A percentile compares a stretch with the other conserved stretches of the same genome.
These are phyloP conservation scores for Entoloma clypeatum DNA, from an alignment of 1,284 basidiomycete species.

Conservation along the genomic window DNA sequence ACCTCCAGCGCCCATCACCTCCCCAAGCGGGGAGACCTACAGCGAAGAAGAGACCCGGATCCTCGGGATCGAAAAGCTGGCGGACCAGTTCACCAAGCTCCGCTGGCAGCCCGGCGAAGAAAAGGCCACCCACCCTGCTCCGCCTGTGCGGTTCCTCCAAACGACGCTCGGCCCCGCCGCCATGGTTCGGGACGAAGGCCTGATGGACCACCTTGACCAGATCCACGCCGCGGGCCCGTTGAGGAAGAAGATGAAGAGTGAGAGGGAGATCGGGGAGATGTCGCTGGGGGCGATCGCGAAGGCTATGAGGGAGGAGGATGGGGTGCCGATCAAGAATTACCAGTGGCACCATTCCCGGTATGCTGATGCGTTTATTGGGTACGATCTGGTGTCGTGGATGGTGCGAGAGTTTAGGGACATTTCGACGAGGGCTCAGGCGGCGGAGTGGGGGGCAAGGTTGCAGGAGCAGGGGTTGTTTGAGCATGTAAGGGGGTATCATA, in stretches of 20 bases:
- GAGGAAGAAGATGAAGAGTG: slow-evolving; percentile 73
- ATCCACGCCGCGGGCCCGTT: slow-evolving; percentile 72
- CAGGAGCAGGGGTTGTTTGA: slow-evolving; percentile 80
- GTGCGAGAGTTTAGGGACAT: slow-evolving; percentile 84
- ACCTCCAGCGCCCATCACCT: slow-evolving; percentile 52
- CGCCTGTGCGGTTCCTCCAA: slow-evolving; percentile 67
- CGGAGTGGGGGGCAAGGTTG: slow-evolving; percentile 74
- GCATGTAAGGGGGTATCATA: slow-evolving; percentile 74
- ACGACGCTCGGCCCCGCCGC: slow-evolving; percentile 81
- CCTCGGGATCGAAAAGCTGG: slow-evolving; percentile 87
- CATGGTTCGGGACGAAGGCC: slow-evolving; percentile 72
- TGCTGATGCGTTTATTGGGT: slow-evolving; percentile 80
- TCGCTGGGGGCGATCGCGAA: slow-evolving; percentile 60
- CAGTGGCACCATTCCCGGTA: slow-evolving; percentile 71
- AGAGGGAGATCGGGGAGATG: slow-evolving; percentile 66
- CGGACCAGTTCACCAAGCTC: slow-evolving; percentile 80
- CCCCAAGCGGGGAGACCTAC: slow-evolving; percentile 64
- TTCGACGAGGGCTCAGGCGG: slow-evolving; percentile 70
- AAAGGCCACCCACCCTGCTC: slow-evolving; percentile 40
- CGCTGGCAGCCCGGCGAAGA: slow-evolving; percentile 73
- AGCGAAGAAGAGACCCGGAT: slow-evolving; percentile 87
- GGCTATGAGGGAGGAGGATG: slow-evolving; percentile 76
- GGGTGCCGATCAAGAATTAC: slow-evolving; percentile 72
- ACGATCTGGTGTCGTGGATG: slow-evolving; percentile 85
- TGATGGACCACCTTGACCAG: slow-evolving; percentile 77